phyloP scores from a whole-genome alignment of 805 yeast genomes.

The Clavispora santaluciae region DNA sequence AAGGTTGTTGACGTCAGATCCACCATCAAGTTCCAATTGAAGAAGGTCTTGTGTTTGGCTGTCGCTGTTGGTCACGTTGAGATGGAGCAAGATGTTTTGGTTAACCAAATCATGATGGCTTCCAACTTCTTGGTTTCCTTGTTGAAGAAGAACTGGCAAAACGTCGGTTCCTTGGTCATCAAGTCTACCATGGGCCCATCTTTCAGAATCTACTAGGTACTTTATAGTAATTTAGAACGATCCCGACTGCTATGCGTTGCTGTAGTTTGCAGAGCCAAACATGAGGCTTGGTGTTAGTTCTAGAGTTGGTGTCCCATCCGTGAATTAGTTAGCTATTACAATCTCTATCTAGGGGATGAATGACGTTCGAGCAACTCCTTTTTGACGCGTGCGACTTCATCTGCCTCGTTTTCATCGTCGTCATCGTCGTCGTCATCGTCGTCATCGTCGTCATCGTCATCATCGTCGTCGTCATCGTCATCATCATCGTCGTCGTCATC shows the following conservation, averaged over 20 bases:
- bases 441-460: conserved; percentile 42
- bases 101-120: conserved; percentile 97
- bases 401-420: conserved; percentile 14
- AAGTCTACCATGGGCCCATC: conserved; percentile 99
- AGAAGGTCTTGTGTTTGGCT: conserved; percentile 99
- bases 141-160: conserved; percentile 99
- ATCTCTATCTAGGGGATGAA: background rate
- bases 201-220: conserved; percentile 92
- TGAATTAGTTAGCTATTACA: background rate
- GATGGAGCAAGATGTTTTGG: conserved; percentile 95
- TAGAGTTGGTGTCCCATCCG: background rate
- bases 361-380: conserved; percentile 7
- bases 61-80: conserved; percentile 99
- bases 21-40: conserved; percentile 99
- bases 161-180: conserved; percentile 98
- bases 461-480: conserved; percentile 39
- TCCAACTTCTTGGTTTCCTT: conserved; percentile 98
- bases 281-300: no score
- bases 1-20: conserved; percentile 98
- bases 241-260: background rate
- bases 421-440: conserved; percentile 34
- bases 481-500: conserved; percentile 34
- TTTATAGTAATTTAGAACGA: conserved; percentile 2
- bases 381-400: conserved; percentile 11
- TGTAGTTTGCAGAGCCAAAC: no score